Percentiles rank a stretch among this genome's conserved stretches.
Evolutionary conservation across 2,329 filamentous ascomycete genomes (phyloP).

Genomic region (Teratosphaeria epicoccoides): DNA sequence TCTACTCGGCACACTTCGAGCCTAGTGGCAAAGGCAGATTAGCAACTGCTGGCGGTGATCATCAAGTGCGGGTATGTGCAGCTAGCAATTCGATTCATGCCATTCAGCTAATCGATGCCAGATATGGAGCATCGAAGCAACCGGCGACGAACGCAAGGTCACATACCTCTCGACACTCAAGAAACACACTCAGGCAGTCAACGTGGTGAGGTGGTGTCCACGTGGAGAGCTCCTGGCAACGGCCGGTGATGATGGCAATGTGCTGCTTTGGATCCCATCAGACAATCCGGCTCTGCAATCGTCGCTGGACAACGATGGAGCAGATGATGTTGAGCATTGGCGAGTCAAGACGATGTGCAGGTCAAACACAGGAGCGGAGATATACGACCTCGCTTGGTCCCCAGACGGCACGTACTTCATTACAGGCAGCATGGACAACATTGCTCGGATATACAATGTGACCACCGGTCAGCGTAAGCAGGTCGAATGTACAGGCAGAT

Average conservation of each 20-base stretch:
- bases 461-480: conserved; percentile 56
- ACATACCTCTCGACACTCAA: conserved; percentile 83
- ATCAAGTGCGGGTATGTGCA: conserved; percentile 72
- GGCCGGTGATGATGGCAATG: conserved; percentile 93
- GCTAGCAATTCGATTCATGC: background rate
- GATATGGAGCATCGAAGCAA: conserved; percentile 83
- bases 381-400: conserved; percentile 97
- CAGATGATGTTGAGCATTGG: conserved; percentile 95
- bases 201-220: conserved; percentile 92
- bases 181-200: conserved; percentile 94
- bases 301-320: conserved; percentile 63
- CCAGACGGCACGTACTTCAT: conserved; percentile 96
- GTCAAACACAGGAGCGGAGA: conserved; percentile 76
- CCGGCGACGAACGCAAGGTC: conserved; percentile 77
- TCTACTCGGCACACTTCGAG: conserved; percentile 97
- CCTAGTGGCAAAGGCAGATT: conserved; percentile 81
- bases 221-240: conserved; percentile 89
- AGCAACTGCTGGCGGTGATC: conserved; percentile 90
- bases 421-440: conserved; percentile 98
- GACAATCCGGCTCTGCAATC: conserved; percentile 55
- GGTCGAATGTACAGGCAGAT: conserved; percentile 2
- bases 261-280: conserved; percentile 88
- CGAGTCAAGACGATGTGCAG: conserved; percentile 95
- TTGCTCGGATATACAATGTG: conserved; percentile 92
- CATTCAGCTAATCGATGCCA: conserved; percentile 27